A percentile compares a stretch with the other conserved stretches of the same genome.
These are phyloP conservation scores for Erodium trifolium DNA, from an alignment of 441 rosid genomes.

Conservation along the genomic window DNA sequence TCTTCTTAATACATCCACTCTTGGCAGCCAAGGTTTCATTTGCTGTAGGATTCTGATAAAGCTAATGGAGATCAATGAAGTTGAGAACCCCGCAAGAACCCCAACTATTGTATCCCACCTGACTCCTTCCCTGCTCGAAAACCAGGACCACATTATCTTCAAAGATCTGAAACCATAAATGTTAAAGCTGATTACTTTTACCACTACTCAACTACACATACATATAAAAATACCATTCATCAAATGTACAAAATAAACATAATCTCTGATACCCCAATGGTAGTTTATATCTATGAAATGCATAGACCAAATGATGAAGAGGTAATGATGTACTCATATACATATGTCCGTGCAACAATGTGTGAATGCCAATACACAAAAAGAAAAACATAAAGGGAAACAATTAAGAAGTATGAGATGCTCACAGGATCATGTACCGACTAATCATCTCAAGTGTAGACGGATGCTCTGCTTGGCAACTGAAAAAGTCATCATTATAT, in stretches of 20 bases:
- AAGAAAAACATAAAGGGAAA: neutral
- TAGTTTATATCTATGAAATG: neutral
- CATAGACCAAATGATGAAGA: neutral
- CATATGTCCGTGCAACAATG: neutral
- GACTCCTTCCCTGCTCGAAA: conserved; percentile 25
- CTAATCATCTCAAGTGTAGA: conserved; percentile 45
- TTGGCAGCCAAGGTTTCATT: conserved; percentile 33
- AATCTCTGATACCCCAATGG: neutral
- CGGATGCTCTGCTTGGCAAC: conserved; percentile 61
- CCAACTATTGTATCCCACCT: conserved; percentile 51
- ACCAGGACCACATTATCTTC: conserved; percentile 32
- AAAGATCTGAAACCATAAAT: conserved; percentile 29
- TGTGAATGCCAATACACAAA: neutral
- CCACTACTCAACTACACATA: neutral
- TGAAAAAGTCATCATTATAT: conserved; percentile 50
- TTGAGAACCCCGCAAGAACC: conserved; percentile 43
- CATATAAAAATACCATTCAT: neutral
- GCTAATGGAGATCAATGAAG: conserved; percentile 45
- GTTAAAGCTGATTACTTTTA: neutral
- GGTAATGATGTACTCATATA: neutral
- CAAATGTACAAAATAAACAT: neutral
- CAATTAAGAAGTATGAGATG: conserved; percentile 12
- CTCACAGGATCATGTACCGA: conserved; percentile 55
- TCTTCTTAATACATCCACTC: conserved; percentile 18
- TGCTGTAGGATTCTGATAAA: conserved; percentile 31